Base-by-base conservation (phyloP, 768 basidiomycete species). In the Lepiota venenata region DNA sequence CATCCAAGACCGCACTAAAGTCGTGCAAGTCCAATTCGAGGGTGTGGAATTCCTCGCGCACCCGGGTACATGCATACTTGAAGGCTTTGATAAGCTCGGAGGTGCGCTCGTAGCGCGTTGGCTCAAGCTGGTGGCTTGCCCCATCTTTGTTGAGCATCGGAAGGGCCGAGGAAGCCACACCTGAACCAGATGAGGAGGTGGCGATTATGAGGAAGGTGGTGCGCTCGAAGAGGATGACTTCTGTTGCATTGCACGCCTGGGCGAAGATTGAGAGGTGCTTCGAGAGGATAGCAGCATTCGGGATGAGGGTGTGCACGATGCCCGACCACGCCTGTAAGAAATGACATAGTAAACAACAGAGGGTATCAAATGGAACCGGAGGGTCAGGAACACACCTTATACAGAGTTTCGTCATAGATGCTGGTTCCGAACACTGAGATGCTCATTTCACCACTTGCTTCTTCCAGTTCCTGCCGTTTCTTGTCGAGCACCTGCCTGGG, bases 181-280 rank as follows among this genome's bases (percentile, higher is more conserved):
- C 55, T 18, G 75, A 76, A 66, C 65, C 79, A 61, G 61, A 75
- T 61, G 69, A 80, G 18, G 88, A 89, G 2, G 90, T 90, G 4
- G 96, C 93, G 58, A 99, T 94, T 61, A 99, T 95, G 50, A 99
- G 88, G 74, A 98, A 98, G 29, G 97, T 98, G 8, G 94, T 95
- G 48, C 92, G 88, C 66, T 99, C 97, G 63, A 99, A 98, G 38
- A 98, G 82, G 62, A 98, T 87, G 54, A 93, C 92, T 69, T 99
- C 97, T 0, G 89, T 90, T 5, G 95, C 94, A 58, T 82, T 87
- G 66, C 93, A 94, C 1, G 93, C 85, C 44, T 84, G 78, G 12
- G 94, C 90, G 56, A 98, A 89, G 47, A 85, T 91, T 6, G 85
- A 81, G 15, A 99, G 82, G 61, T 98, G 94, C 58, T 80, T 85